Percentiles rank a stretch among this genome's conserved stretches.
Conservation (phyloP, 1,139 yeast species). For the Zygoascus hellenicus region DNA sequence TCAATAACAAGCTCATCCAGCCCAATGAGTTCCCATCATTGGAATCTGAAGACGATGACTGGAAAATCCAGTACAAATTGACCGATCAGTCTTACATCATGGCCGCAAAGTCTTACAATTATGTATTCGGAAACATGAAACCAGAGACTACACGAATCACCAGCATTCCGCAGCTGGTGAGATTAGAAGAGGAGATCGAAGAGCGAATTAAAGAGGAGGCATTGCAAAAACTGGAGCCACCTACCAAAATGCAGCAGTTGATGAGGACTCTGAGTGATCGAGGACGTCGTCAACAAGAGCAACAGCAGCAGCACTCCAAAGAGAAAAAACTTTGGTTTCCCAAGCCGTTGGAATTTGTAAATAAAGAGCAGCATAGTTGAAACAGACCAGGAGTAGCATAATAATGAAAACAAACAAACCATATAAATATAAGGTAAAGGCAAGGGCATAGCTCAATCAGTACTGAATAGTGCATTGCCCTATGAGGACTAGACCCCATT, state of each 20-base stretch:
- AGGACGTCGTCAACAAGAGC: conserved; percentile 18
- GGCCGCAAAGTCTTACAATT: conserved; percentile 13
- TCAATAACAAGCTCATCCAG: conserved; percentile 16
- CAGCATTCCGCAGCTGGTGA: conserved; percentile 25
- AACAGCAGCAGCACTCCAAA: conserved; percentile 9
- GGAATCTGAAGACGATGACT: conserved; percentile 12
- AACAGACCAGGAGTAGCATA: background rate
- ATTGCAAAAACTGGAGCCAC: conserved; percentile 25
- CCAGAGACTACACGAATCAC: conserved; percentile 18
- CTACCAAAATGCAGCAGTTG: conserved; percentile 26
- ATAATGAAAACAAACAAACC: background rate
- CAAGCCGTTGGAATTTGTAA: conserved; percentile 9
- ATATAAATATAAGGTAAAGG: no score
- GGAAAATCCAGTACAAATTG: conserved; percentile 21
- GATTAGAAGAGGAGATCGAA: conserved; percentile 23
- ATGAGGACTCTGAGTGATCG: conserved; percentile 25
- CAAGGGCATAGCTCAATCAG: background rate
- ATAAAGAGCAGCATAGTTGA: conserved; percentile 6
- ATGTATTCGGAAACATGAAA: conserved; percentile 15
- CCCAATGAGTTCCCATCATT: conserved; percentile 17
- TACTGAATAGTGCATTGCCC: no score
- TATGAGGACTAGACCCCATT: background rate
- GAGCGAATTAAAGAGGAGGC: conserved; percentile 13
- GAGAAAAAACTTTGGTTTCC: conserved; percentile 22
- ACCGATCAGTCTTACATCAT: conserved; percentile 12